Evolutionary conservation across 805 yeast species (phyloP).

Genomic region (Cyberlindnera bimundalis): DNA sequence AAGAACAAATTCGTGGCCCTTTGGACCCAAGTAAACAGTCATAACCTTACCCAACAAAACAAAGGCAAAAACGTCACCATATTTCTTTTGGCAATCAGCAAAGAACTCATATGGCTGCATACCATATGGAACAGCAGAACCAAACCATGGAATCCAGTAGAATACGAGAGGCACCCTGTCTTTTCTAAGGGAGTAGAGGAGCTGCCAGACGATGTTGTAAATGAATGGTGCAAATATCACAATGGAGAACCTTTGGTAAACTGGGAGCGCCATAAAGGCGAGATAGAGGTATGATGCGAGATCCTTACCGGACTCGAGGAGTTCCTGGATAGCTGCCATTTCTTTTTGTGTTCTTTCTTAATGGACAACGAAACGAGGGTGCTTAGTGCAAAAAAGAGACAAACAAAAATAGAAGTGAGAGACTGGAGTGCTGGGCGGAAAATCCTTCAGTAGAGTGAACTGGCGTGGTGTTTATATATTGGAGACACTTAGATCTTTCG

Average conservation of each 20-base stretch:
- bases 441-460: not conserved
- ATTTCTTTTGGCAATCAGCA: slow-evolving; percentile 66
- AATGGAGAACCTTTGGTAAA: slow-evolving; percentile 35
- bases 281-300: slow-evolving; percentile 13
- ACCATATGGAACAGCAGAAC: slow-evolving; percentile 86
- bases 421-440: not conserved
- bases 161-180: slow-evolving; percentile 90
- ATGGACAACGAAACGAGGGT: not conserved
- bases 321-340: slow-evolving; percentile 23
- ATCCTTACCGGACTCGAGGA: slow-evolving; percentile 15
- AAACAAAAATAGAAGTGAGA: not conserved
- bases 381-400: not conserved
- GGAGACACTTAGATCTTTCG: slow-evolving; percentile 2
- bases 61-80: slow-evolving; percentile 93
- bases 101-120: slow-evolving; percentile 93
- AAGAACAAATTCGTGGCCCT: slow-evolving; percentile 94
- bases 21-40: slow-evolving; percentile 96
- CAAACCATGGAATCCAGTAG: slow-evolving; percentile 94
- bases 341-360: not conserved
- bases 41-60: slow-evolving; percentile 83
- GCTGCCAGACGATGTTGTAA: slow-evolving; percentile 64
- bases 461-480: not conserved
- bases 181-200: slow-evolving; percentile 62
- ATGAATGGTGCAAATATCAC: slow-evolving; percentile 49
- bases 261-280: slow-evolving; percentile 31